Percentiles rank a stretch among this genome's conserved stretches.
These are phyloP conservation scores for Tylopilus sp. DNA, from an alignment of 768 basidiomycete species.

Conservation along the genomic window DNA sequence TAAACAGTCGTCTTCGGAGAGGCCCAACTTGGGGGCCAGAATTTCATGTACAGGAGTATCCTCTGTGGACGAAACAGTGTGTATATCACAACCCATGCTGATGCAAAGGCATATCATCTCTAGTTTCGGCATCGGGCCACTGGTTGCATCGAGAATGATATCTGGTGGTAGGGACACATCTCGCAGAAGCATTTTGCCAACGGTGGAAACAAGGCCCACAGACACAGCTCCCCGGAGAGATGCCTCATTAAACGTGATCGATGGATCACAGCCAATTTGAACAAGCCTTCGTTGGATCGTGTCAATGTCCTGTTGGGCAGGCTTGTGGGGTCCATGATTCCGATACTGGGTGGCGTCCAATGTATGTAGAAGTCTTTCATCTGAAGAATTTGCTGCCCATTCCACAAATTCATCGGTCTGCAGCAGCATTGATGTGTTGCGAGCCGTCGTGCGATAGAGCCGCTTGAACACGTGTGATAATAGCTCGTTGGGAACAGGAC, in stretches of 20 bases:
- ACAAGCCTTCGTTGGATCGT: conserved; percentile 5
- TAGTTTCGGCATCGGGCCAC: too few species aligned
- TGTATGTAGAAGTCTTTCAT: neutral
- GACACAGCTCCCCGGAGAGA: neutral
- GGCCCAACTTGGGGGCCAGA: neutral
- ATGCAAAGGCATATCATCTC: too few species aligned
- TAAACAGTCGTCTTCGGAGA: neutral
- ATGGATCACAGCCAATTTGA: conserved; percentile 1
- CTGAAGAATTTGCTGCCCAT: neutral
- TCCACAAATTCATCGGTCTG: conserved; percentile 17
- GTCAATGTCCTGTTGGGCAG: too few species aligned
- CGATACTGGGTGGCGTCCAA: neutral
- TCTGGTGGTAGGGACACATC: neutral
- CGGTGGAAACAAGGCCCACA: neutral
- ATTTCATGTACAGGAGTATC: neutral
- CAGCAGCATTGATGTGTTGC: neutral
- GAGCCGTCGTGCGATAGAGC: neutral
- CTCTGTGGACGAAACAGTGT: too few species aligned
- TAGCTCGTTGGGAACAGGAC: neutral
- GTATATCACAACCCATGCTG: too few species aligned
- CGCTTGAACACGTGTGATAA: neutral
- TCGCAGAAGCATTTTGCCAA: neutral
- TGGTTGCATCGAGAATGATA: neutral
- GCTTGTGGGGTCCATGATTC: too few species aligned
- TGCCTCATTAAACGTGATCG: neutral